Conservation (phyloP, 495 filamentous ascomycete species). For the Penicillium samsonianum region DNA sequence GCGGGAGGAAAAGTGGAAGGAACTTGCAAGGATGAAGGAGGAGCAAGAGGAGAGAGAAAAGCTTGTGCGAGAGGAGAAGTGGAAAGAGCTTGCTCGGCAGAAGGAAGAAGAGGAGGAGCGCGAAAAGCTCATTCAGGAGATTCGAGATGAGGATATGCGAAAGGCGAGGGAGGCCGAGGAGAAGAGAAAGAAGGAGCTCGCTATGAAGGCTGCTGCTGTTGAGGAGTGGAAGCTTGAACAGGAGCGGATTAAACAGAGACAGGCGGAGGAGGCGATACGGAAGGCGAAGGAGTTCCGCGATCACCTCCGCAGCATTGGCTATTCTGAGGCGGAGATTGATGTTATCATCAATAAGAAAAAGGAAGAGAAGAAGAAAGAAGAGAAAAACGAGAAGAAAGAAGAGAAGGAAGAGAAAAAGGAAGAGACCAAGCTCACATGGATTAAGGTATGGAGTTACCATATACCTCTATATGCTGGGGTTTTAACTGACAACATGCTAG, state of each 20-base stretch:
- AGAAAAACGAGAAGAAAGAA: constrained; percentile 44
- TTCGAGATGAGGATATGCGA: constrained; percentile 28
- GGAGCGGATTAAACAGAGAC: constrained; percentile 31
- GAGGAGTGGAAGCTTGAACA: constrained; percentile 55
- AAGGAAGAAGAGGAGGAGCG: constrained; percentile 23
- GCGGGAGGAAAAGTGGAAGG: constrained; percentile 28
- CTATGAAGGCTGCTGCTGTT: constrained; percentile 26
- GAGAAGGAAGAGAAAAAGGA: constrained; percentile 52
- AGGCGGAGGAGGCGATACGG: constrained; percentile 36
- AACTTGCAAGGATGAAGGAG: constrained; percentile 18
- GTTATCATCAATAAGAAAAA: constrained; percentile 59
- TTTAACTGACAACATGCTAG: constrained; percentile 28
- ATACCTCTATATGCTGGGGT: background rate
- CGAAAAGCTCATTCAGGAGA: constrained; percentile 27
- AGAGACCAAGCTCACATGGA: constrained; percentile 51
- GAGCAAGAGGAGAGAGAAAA: constrained; percentile 19
- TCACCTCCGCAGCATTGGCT: constrained; percentile 41
- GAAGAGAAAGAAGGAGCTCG: constrained; percentile 32
- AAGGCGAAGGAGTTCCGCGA: constrained; percentile 53
- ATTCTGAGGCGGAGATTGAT: constrained; percentile 52
- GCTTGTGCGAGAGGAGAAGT: constrained; percentile 25
- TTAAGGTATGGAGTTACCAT: constrained; percentile 43
- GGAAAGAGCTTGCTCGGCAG: constrained; percentile 18
- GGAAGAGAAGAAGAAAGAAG: constrained; percentile 53
- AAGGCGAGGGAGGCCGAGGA: constrained; percentile 33